Evolutionary conservation across 805 yeast genomes (phyloP).

Genomic region (Candida boleticola): DNA sequence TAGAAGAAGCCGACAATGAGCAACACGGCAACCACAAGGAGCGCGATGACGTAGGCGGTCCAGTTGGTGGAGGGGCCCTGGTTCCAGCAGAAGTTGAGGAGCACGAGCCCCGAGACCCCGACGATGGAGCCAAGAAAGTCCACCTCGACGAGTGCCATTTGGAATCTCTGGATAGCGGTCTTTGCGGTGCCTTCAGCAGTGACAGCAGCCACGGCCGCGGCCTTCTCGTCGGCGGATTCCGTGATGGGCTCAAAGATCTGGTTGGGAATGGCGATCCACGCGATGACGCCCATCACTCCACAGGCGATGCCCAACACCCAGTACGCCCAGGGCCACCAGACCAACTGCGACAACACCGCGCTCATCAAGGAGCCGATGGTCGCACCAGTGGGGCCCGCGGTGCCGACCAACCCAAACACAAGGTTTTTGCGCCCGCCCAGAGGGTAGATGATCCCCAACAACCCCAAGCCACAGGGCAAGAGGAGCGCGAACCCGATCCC

Average conservation of each 20-base stretch:
- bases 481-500: slow-evolving; percentile 64
- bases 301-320: slow-evolving; percentile 46
- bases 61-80: slow-evolving; percentile 77
- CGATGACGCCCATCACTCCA: slow-evolving; percentile 25
- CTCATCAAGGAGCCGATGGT: slow-evolving; percentile 53
- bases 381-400: slow-evolving; percentile 64
- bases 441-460: slow-evolving; percentile 44
- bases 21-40: slow-evolving; percentile 53
- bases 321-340: slow-evolving; percentile 63
- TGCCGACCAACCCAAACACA: slow-evolving; percentile 57
- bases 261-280: slow-evolving; percentile 39
- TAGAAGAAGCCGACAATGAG: slow-evolving; percentile 40
- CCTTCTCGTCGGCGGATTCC: background rate
- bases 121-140: slow-evolving; percentile 35
- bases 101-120: slow-evolving; percentile 59
- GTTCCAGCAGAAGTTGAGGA: slow-evolving; percentile 69
- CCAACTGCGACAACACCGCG: slow-evolving; percentile 42
- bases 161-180: background rate
- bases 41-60: slow-evolving; percentile 57
- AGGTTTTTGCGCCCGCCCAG: slow-evolving; percentile 49
- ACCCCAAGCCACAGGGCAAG: slow-evolving; percentile 60
- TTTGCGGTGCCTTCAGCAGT: background rate
- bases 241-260: background rate
- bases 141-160: slow-evolving; percentile 8
- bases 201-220: background rate